Evolutionary conservation across 352 stramenopile genomes (phyloP).

Genomic region (Pythium phragmiticola): DNA sequence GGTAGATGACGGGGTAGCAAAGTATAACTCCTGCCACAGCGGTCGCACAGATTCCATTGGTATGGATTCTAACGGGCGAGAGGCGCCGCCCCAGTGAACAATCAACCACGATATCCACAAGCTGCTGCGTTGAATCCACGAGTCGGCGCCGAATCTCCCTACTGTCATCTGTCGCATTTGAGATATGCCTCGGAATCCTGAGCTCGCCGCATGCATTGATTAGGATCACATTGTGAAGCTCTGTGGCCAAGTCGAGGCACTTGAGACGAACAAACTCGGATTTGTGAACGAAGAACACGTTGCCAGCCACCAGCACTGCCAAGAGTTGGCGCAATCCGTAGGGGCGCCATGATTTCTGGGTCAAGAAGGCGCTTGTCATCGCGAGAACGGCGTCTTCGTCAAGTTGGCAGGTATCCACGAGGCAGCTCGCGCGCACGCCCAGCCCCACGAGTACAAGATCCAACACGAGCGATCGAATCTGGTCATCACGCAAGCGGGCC

Average conservation of each 20-base stretch:
- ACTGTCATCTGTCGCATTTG: too few relatives aligned
- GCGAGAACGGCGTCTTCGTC: not conserved
- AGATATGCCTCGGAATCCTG: not conserved
- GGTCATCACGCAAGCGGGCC: slow-evolving; percentile 1
- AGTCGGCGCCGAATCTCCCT: not conserved
- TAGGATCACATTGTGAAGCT: not conserved
- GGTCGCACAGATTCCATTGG: not conserved
- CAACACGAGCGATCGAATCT: slow-evolving; percentile 6
- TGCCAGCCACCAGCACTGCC: slow-evolving; percentile 10
- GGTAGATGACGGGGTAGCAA: slow-evolving; percentile 25
- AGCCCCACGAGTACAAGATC: slow-evolving; percentile 25
- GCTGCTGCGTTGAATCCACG: not conserved
- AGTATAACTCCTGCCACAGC: slow-evolving; percentile 21
- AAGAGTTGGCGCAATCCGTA: slow-evolving; percentile 11
- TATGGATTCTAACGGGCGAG: not conserved
- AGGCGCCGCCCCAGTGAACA: not conserved
- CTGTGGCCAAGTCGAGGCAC: slow-evolving; percentile 1
- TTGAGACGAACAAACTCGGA: slow-evolving; percentile 21
- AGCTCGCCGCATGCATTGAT: slow-evolving; percentile 12
- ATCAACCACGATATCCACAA: not conserved
- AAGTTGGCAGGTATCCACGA: slow-evolving; percentile 18
- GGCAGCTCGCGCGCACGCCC: slow-evolving; percentile 18
- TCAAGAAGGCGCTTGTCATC: not conserved
- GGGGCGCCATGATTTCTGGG: not conserved
- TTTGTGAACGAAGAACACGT: slow-evolving; percentile 24